Conservation (phyloP, 257 asterid genomes). For the Forsythia viridissima region DNA sequence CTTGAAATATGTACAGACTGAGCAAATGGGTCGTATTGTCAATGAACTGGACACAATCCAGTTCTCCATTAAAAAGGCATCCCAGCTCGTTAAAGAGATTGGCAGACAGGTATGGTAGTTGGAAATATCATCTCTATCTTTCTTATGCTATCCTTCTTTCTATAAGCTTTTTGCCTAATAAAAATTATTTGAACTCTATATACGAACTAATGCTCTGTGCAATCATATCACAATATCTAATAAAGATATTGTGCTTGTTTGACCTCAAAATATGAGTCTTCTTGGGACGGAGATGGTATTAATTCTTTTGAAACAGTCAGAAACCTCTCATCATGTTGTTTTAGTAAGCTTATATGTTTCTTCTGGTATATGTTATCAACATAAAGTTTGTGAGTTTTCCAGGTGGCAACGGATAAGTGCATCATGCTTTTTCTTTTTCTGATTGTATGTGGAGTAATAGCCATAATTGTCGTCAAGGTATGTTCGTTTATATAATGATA, state of each 20-base stretch:
- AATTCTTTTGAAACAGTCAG: not conserved
- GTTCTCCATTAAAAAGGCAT: constrained; percentile 91
- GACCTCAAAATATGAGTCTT: not conserved
- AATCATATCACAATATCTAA: constrained; percentile 3
- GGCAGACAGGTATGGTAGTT: constrained; percentile 78
- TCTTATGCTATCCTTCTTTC: not conserved
- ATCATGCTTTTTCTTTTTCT: constrained; percentile 89
- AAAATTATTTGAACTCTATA: not conserved
- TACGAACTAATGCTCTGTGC: constrained; percentile 1
- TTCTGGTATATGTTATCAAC: constrained; percentile 12
- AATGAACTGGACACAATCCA: constrained; percentile 95
- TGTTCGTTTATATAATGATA: not conserved
- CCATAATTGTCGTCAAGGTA: constrained; percentile 91
- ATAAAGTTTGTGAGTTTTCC: constrained; percentile 32
- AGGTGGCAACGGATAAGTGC: constrained; percentile 97
- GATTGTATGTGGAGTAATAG: constrained; percentile 83
- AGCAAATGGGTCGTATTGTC: constrained; percentile 99
- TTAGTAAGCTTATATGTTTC: constrained; percentile 9
- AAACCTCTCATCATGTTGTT: constrained; percentile 5
- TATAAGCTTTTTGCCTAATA: not conserved
- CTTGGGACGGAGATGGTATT: not conserved
- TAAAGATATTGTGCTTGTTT: constrained; percentile 13
- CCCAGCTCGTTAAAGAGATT: constrained; percentile 98
- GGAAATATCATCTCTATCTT: not conserved
- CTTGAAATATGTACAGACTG: constrained; percentile 55